A percentile compares a stretch with the other conserved stretches of the same genome.
Evolutionary conservation across 2,329 filamentous ascomycete species (phyloP).

Genomic region (Alternaria sp.): DNA sequence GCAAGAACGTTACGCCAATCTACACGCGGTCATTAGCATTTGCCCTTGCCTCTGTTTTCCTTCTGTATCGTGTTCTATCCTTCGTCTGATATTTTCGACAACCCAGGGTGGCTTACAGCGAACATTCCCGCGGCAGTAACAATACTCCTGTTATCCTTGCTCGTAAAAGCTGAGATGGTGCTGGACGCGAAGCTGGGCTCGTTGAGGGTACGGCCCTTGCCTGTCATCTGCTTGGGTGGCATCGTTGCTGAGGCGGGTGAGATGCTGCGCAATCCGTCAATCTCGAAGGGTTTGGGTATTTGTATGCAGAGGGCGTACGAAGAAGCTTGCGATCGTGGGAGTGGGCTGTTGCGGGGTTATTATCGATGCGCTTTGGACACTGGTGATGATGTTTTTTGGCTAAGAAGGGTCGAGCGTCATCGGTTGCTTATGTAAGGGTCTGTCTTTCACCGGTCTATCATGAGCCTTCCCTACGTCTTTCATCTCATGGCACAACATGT

Average conservation of each 20-base stretch:
- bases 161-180: conserved; percentile 52
- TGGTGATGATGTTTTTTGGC: conserved; percentile 33
- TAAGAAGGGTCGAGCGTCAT: conserved; percentile 18
- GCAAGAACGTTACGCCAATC: conserved; percentile 60
- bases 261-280: conserved; percentile 2
- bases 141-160: conserved; percentile 57
- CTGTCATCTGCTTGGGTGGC: conserved; percentile 39
- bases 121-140: conserved; percentile 58
- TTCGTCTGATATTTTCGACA: background rate
- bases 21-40: conserved; percentile 36
- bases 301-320: conserved; percentile 6
- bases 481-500: background rate
- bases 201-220: conserved; percentile 34
- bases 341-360: conserved; percentile 9
- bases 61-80: background rate
- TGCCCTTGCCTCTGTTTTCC: background rate
- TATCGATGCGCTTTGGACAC: conserved; percentile 23
- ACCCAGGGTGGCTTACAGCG: conserved; percentile 51
- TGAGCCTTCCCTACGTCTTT: background rate
- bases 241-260: conserved; percentile 19
- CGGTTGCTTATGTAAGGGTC: conserved; percentile 5
- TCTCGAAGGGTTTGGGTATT: background rate
- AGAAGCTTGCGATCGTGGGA: background rate
- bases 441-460: background rate
- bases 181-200: conserved; percentile 51